A percentile compares a stretch with the other conserved stretches of the same genome.
Evolutionary conservation across 1,139 yeast genomes (phyloP).

Genomic region (Chernovozyma aurita): DNA sequence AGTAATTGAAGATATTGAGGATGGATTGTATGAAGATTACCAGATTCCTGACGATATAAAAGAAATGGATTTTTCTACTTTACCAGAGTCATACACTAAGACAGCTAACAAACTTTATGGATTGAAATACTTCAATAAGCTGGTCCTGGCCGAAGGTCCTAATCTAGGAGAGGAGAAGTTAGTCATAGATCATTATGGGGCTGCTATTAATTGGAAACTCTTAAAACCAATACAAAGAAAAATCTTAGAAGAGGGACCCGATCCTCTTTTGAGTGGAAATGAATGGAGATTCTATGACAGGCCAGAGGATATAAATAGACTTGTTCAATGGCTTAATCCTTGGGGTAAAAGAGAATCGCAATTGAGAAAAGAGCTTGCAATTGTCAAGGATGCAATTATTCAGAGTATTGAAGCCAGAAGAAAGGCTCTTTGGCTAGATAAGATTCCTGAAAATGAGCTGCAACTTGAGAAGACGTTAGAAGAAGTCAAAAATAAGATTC

Average conservation of each 20-base stretch:
- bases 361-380: conserved; percentile 57
- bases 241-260: conserved; percentile 61
- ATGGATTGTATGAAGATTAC: conserved; percentile 5
- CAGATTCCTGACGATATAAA: conserved; percentile 9
- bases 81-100: conserved; percentile 10
- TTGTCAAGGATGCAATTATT: conserved; percentile 50
- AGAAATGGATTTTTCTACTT: conserved; percentile 12
- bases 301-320: conserved; percentile 51
- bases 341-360: conserved; percentile 74
- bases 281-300: conserved; percentile 74
- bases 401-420: conserved; percentile 59
- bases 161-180: conserved; percentile 5
- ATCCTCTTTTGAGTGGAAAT: conserved; percentile 44
- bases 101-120: conserved; percentile 14
- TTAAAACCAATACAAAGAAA: conserved; percentile 56
- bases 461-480: conserved; percentile 35
- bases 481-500: conserved; percentile 16
- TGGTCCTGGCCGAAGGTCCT: background rate
- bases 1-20: background rate
- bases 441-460: conserved; percentile 37
- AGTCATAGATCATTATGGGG: conserved; percentile 44
- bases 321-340: conserved; percentile 66
- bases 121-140: conserved; percentile 10
- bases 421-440: conserved; percentile 44
- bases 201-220: conserved; percentile 17